Conservation (phyloP, 2,329 filamentous ascomycete genomes). For the Microsporum canis region DNA sequence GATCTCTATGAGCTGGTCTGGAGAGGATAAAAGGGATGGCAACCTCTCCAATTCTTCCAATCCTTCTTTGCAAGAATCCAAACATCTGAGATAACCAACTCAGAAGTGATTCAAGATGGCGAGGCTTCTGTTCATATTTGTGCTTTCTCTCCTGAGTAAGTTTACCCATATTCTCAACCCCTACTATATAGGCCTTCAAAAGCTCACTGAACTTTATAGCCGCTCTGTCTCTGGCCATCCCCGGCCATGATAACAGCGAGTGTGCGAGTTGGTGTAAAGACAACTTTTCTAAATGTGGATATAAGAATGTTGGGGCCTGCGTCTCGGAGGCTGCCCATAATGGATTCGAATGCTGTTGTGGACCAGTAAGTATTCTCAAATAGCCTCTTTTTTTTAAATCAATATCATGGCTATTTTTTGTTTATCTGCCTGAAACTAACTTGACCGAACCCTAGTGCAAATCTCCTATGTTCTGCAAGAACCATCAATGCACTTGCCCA, state of each 20-base stretch:
- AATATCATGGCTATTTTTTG: neutral
- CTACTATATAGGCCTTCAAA: neutral
- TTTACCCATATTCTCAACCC: neutral
- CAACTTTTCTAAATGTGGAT: conserved; percentile 2
- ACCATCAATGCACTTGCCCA: neutral
- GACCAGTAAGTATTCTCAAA: neutral
- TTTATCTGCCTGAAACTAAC: neutral
- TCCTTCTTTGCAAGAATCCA: neutral
- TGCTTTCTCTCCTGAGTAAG: neutral
- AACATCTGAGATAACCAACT: neutral
- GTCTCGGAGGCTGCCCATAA: conserved; percentile 1
- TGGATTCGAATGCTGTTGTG: neutral
- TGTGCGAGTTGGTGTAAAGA: neutral
- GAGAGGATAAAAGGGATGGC: neutral
- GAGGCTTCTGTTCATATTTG: neutral
- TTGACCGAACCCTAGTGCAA: neutral
- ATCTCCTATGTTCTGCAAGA: neutral
- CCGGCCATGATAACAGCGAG: neutral
- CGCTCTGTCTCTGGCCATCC: neutral
- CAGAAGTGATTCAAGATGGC: neutral
- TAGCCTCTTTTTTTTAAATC: neutral
- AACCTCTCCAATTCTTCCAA: neutral
- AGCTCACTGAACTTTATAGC: neutral
- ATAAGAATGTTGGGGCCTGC: neutral
- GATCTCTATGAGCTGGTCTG: neutral